Evolutionary conservation across 345 rosid species (phyloP).

Genomic region (Pelargonium nanum): DNA sequence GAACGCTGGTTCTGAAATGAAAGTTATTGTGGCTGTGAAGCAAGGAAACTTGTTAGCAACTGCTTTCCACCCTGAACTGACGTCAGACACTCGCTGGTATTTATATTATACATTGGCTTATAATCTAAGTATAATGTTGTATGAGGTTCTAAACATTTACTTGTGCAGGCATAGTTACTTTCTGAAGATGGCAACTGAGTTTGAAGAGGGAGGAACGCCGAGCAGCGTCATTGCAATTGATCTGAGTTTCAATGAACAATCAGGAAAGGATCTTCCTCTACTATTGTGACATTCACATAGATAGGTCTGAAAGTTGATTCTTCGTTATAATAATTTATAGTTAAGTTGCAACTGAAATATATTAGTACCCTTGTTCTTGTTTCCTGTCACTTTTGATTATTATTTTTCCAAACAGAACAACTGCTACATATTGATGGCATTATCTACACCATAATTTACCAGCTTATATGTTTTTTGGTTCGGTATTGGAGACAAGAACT

Average conservation of each 20-base stretch:
- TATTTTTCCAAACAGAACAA: too few species aligned
- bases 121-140: too few species aligned
- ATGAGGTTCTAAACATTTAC: conserved; percentile 5
- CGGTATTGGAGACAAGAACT: too few species aligned
- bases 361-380: not conserved
- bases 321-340: not conserved
- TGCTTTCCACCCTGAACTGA: conserved; percentile 93
- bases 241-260: conserved; percentile 22
- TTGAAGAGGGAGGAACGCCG: conserved; percentile 44
- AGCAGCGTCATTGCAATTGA: conserved; percentile 31
- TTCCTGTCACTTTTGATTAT: not conserved
- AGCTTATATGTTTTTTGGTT: too few species aligned
- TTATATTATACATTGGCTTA: too few species aligned
- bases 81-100: conserved; percentile 90
- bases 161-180: conserved; percentile 76
- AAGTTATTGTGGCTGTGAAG: conserved; percentile 76
- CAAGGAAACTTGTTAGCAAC: conserved; percentile 80
- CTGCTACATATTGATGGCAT: too few species aligned
- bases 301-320: not conserved
- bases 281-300: conserved; percentile 33
- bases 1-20: conserved; percentile 45
- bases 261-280: conserved; percentile 69
- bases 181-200: conserved; percentile 60
- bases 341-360: not conserved
- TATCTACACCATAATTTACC: too few species aligned